Evolutionary conservation across 2,329 filamentous ascomycete genomes (phyloP).

Genomic region (Tolypocladium amazonense): DNA sequence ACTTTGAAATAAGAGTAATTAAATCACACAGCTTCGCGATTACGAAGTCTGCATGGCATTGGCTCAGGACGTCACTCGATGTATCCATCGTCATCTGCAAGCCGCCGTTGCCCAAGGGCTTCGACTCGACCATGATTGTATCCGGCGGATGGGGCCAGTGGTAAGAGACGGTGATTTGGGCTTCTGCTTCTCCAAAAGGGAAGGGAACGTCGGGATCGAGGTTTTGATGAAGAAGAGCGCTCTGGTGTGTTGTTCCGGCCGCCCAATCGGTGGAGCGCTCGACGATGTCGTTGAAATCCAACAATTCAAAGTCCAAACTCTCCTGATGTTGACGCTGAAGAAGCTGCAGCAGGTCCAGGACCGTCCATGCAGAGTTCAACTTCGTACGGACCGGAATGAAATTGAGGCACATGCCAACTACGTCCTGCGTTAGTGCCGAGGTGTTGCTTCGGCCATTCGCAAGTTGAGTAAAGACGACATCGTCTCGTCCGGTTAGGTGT

Average conservation of each 20-base stretch:
- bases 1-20: background rate
- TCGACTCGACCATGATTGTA: constrained; percentile 4
- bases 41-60: constrained; percentile 1
- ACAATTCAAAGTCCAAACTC: constrained; percentile 12
- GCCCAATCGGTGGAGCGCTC: constrained; percentile 11
- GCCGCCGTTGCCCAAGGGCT: background rate
- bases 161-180: constrained; percentile 3
- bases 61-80: background rate
- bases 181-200: constrained; percentile 17
- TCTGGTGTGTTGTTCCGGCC: constrained; percentile 20
- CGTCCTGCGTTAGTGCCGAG: constrained; percentile 21
- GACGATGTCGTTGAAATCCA: constrained; percentile 14
- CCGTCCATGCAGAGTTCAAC: constrained; percentile 19
- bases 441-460: constrained; percentile 26
- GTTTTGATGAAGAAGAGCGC: constrained; percentile 39
- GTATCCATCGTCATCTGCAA: constrained; percentile 4
- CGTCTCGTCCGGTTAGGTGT: constrained; percentile 20
- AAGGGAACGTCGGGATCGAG: constrained; percentile 45
- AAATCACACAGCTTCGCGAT: background rate
- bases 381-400: constrained; percentile 28
- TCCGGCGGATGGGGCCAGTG: constrained; percentile 5
- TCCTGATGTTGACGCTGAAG: constrained; percentile 29
- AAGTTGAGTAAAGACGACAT: constrained; percentile 30
- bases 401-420: constrained; percentile 30
- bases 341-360: constrained; percentile 24